phyloP scores from a whole-genome alignment of 75 land plant species.

The Pinus tabuliformis region DNA sequence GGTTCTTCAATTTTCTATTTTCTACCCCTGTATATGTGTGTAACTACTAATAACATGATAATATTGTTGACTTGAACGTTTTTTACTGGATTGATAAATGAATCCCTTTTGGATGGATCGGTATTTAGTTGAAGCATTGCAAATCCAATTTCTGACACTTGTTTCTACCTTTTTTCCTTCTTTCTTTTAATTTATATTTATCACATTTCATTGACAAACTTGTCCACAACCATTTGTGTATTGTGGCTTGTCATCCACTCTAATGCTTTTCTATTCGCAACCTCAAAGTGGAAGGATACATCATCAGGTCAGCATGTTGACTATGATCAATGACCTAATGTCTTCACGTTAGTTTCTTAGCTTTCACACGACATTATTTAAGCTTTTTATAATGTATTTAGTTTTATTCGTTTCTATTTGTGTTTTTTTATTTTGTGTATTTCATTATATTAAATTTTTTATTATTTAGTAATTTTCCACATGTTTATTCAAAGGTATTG shows the following conservation, averaged over 20 bases:
- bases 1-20: slow-evolving; percentile 9
- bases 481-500: slow-evolving; percentile 70
- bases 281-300: slow-evolving; percentile 89
- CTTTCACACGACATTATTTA: not conserved
- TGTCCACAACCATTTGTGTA: not conserved
- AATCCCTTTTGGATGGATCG: not conserved
- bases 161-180: not conserved
- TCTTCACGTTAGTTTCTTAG: slow-evolving; percentile 58
- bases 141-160: not conserved
- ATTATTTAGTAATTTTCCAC: slow-evolving; percentile 1
- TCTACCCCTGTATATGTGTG: not conserved
- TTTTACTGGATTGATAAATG: too few species aligned
- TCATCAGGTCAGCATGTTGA: slow-evolving; percentile 88
- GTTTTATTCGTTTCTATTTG: not conserved
- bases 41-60: not conserved
- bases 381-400: not conserved
- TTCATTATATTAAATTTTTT: not conserved
- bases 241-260: not conserved
- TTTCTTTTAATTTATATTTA: not conserved
- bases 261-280: slow-evolving; percentile 29
- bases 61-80: not conserved
- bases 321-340: slow-evolving; percentile 94
- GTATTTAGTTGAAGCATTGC: not conserved
- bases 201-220: not conserved
- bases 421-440: not conserved